Conservation (phyloP, 2,329 filamentous ascomycete genomes). For the Mollisia scopiformis region DNA sequence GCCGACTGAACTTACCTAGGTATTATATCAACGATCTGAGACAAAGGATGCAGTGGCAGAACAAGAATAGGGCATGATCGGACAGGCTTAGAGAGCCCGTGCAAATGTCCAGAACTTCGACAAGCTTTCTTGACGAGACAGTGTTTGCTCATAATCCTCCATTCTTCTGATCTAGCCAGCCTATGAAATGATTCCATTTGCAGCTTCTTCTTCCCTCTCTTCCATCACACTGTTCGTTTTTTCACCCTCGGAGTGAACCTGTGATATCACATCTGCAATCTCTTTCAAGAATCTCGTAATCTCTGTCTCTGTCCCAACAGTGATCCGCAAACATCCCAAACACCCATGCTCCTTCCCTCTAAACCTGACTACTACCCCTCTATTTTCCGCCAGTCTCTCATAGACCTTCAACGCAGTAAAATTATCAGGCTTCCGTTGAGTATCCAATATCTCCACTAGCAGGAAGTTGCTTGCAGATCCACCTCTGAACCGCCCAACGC, state of each 20-base stretch:
- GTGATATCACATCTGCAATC: constrained; percentile 46
- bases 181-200: constrained; percentile 32
- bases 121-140: too few relatives aligned
- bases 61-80: too few relatives aligned
- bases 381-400: constrained; percentile 79
- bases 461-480: constrained; percentile 86
- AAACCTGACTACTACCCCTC: constrained; percentile 91
- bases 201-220: constrained; percentile 27
- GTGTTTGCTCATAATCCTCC: too few relatives aligned
- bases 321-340: constrained; percentile 85
- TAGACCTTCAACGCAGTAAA: constrained; percentile 78
- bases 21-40: too few relatives aligned
- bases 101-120: too few relatives aligned
- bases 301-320: constrained; percentile 87
- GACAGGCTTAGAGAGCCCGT: too few relatives aligned
- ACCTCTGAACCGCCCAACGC: constrained; percentile 80
- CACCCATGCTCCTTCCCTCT: constrained; percentile 92
- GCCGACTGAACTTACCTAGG: too few relatives aligned
- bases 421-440: constrained; percentile 76
- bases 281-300: constrained; percentile 77
- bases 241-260: constrained; percentile 23
- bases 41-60: too few relatives aligned
- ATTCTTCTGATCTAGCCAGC: background rate
- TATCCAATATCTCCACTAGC: constrained; percentile 83
- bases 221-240: constrained; percentile 15